These are phyloP conservation scores for Chamaecyparis obtusa DNA, from an alignment of 75 land plant species.

Conservation along the genomic window DNA sequence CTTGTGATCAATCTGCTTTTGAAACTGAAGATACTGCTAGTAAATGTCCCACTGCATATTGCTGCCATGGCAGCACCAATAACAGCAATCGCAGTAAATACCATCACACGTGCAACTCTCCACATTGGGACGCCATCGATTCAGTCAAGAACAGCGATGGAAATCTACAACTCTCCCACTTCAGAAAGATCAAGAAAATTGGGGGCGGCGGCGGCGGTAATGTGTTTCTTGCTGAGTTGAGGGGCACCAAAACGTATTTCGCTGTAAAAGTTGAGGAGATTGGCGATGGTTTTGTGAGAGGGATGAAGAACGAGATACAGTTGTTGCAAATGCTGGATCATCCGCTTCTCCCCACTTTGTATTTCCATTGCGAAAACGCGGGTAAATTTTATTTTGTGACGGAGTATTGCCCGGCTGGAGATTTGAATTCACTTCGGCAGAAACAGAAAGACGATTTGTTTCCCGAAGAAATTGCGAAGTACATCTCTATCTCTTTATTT, in stretches of 20 bases:
- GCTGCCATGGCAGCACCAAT: neutral
- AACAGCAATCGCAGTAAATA: neutral
- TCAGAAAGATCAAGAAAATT: neutral
- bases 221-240: neutral
- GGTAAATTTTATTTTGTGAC: neutral
- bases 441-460: neutral
- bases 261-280: neutral
- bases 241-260: neutral
- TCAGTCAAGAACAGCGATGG: neutral
- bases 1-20: too few species aligned
- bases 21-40: too few species aligned
- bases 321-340: neutral
- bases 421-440: neutral
- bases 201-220: neutral
- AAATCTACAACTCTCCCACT: neutral
- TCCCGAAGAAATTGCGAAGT: neutral
- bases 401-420: neutral
- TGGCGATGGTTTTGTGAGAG: neutral
- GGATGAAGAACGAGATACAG: neutral
- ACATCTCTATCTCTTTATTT: neutral
- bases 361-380: neutral
- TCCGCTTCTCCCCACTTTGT: neutral
- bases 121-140: neutral
- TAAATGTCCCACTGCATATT: too few species aligned
- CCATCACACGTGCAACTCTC: neutral